Evolutionary conservation across 1,139 yeast genomes (phyloP).

Genomic region (Yamadazyma membranifaciens): DNA sequence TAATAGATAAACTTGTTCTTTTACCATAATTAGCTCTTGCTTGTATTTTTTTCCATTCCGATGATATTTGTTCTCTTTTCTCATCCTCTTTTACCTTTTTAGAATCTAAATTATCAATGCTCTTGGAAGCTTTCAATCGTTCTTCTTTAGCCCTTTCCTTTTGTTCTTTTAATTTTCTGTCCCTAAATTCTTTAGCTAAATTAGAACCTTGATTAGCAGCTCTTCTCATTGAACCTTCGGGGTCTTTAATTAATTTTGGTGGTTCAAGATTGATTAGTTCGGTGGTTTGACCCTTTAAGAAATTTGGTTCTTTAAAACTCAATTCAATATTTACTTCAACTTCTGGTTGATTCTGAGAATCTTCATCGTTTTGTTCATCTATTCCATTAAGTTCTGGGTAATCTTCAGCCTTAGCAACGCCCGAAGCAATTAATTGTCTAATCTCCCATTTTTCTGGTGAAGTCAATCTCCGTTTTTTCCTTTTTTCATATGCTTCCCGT

Average conservation of each 20-base stretch:
- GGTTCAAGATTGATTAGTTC: slow-evolving; percentile 41
- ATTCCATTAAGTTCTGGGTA: slow-evolving; percentile 57
- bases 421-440: slow-evolving; percentile 77
- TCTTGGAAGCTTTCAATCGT: slow-evolving; percentile 19
- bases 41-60: slow-evolving; percentile 36
- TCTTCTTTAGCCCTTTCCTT: slow-evolving; percentile 41
- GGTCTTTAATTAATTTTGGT: slow-evolving; percentile 59
- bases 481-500: slow-evolving; percentile 3
- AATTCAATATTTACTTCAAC: slow-evolving; percentile 73
- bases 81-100: slow-evolving; percentile 12
- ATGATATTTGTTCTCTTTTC: neutral
- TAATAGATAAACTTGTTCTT: slow-evolving; percentile 50
- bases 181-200: slow-evolving; percentile 64
- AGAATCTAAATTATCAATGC: slow-evolving; percentile 43
- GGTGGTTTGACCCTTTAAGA: slow-evolving; percentile 56
- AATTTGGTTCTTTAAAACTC: slow-evolving; percentile 66
- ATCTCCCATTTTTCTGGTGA: slow-evolving; percentile 94
- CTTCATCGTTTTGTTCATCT: slow-evolving; percentile 17
- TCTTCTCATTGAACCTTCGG: slow-evolving; percentile 76
- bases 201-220: slow-evolving; percentile 79
- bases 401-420: slow-evolving; percentile 66
- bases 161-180: slow-evolving; percentile 50
- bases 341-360: slow-evolving; percentile 26
- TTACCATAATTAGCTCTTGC: slow-evolving; percentile 52
- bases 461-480: slow-evolving; percentile 50